phyloP scores from a whole-genome alignment of 768 basidiomycete genomes.

The Fibroporia radiculosa region DNA sequence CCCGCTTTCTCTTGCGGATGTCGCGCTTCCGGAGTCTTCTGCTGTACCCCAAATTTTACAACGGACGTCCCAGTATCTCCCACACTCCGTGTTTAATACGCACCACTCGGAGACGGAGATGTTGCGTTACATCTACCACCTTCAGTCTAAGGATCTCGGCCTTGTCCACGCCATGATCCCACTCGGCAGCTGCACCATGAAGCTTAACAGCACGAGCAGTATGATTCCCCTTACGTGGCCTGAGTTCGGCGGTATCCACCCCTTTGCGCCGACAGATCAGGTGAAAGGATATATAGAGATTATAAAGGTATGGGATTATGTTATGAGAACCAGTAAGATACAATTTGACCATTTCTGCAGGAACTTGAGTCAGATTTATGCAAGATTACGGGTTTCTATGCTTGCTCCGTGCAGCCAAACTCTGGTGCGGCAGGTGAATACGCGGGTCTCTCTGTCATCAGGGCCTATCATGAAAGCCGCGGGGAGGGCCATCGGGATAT shows the following conservation, averaged over 20 bases:
- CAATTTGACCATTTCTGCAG: constrained; percentile 28
- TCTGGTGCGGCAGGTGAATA: constrained; percentile 98
- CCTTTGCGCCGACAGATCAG: constrained; percentile 87
- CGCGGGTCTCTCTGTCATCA: constrained; percentile 89
- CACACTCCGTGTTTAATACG: constrained; percentile 90
- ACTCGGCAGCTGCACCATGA: constrained; percentile 95
- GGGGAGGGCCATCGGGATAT: constrained; percentile 82
- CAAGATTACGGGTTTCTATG: constrained; percentile 93
- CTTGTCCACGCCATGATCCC: constrained; percentile 96
- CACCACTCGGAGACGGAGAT: constrained; percentile 99
- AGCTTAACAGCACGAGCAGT: constrained; percentile 95
- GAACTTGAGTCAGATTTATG: constrained; percentile 89
- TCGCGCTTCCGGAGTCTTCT: constrained; percentile 33
- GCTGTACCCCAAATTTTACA: constrained; percentile 49
- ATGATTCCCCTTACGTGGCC: constrained; percentile 97
- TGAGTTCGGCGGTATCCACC: constrained; percentile 85
- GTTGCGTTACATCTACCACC: constrained; percentile 91
- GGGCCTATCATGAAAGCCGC: constrained; percentile 87
- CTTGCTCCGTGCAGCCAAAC: constrained; percentile 96
- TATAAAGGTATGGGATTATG: constrained; percentile 47
- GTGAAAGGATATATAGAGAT: constrained; percentile 80
- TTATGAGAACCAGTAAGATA: not conserved
- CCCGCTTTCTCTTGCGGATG: constrained; percentile 36
- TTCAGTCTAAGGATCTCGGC: constrained; percentile 91
- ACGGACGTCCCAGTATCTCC: constrained; percentile 65